Percentiles rank a stretch among this genome's conserved stretches.
phyloP scores from a whole-genome alignment of 2,329 filamentous ascomycete species.

The Magnaporthales sp. region DNA sequence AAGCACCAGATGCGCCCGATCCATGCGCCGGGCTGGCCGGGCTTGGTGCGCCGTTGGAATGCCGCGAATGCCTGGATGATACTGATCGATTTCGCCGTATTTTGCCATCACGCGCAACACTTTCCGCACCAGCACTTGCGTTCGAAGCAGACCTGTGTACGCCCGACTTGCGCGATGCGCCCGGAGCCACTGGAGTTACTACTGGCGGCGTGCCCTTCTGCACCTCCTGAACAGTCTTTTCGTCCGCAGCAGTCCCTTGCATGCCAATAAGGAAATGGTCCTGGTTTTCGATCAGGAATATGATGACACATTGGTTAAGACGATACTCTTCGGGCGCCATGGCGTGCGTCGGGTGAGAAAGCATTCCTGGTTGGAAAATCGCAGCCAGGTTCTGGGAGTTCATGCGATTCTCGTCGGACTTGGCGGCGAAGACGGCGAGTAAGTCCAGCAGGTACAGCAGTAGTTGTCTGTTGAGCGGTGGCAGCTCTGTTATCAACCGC shows the following conservation, averaged over 20 bases:
- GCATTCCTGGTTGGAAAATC: conserved; percentile 94
- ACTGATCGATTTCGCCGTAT: conserved; percentile 84
- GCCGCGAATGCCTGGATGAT: conserved; percentile 77
- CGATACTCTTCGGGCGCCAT: conserved; percentile 94
- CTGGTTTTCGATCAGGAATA: conserved; percentile 97
- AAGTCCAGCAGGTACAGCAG: conserved; percentile 93
- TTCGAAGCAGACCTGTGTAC: conserved; percentile 74
- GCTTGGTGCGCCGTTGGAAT: conserved; percentile 62
- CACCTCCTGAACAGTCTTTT: conserved; percentile 57
- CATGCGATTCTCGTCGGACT: conserved; percentile 96
- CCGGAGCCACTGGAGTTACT: conserved; percentile 38
- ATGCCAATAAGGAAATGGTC: conserved; percentile 98
- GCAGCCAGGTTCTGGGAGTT: conserved; percentile 86
- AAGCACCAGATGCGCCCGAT: conserved; percentile 44
- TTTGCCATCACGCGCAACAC: conserved; percentile 70
- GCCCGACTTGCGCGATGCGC: conserved; percentile 30
- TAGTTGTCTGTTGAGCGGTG: conserved; percentile 85
- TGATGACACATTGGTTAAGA: conserved; percentile 91
- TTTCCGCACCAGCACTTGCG: conserved; percentile 81
- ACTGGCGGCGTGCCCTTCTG: conserved; percentile 59
- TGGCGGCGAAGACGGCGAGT: conserved; percentile 92
- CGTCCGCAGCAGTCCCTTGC: conserved; percentile 97
- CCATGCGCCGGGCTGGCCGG: conserved; percentile 53
- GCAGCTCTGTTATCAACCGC: conserved; percentile 82
- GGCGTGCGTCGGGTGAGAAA: conserved; percentile 88